Base-by-base conservation (phyloP, 805 yeast genomes). In the Kluyveromyces nonfermentans region DNA sequence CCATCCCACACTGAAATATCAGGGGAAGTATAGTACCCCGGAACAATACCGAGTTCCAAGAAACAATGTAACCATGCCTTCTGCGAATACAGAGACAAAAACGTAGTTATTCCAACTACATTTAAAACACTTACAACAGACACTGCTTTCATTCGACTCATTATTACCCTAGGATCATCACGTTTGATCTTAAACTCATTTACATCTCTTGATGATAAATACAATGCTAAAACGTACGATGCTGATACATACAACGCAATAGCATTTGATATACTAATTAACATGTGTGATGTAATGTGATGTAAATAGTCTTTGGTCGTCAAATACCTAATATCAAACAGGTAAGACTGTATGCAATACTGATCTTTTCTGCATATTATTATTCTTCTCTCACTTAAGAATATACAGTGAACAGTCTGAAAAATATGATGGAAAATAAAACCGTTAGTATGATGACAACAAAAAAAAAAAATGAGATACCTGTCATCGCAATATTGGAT, bases 101-200 rank as follows among this genome's bases (percentile, higher is more conserved):
- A 14, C 30, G 46, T 45, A 6, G 63, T 59, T 2, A 61, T 47
- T 7, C 53, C 6, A 7, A 54, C 10, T 18, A 56, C 25, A 36
- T 61, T 59, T 22, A 49, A 19, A 28, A 40, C 10, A 33, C 47
- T 46, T 4, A 54, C 43, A 22, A 44, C 15, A 19, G 37, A 40
- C 18, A 60, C 50, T 20, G 52, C 54, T 35, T 40, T 46, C 54
- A 57, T 51, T 22, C 65, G 46, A 36, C 53, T 49, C 33, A 44
- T 56, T 21, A 51, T 46, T 9, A 48, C 55, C 37, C 49, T 36
- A 5, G 64, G 64, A 42, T 61, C 61, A 49, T 61, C 64, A 43
- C 65, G 47, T 10, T 56, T 55, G 10, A 49, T 48, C 35, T 49
- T 53, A 41, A 48, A 55, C 19, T 55, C 48, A 4, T 48, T 48